Evolutionary conservation across 805 yeast species (phyloP).

Genomic region (Scheffersomyces amazonensis): DNA sequence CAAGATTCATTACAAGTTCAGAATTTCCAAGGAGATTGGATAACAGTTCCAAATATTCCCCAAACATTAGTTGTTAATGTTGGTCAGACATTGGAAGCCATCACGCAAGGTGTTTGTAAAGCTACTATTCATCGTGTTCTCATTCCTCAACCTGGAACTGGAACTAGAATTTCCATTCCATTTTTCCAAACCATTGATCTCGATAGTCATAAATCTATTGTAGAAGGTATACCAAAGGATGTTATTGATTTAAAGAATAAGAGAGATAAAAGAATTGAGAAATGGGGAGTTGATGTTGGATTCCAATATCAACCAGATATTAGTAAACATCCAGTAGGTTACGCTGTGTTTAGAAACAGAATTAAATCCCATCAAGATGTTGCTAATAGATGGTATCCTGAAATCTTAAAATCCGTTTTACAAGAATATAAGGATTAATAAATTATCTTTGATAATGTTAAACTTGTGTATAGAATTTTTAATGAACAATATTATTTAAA

Average conservation of each 20-base stretch:
- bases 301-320: conserved; percentile 39
- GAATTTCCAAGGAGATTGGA: conserved; percentile 55
- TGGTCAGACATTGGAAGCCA: conserved; percentile 61
- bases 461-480: no score
- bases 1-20: conserved; percentile 53
- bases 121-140: conserved; percentile 58
- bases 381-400: conserved; percentile 42
- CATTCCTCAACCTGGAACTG: conserved; percentile 37
- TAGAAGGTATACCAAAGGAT: conserved; percentile 25
- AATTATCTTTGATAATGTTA: no score
- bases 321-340: conserved; percentile 42
- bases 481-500: no score
- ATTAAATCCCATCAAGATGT: conserved; percentile 44
- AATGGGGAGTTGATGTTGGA: conserved; percentile 38
- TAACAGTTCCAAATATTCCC: conserved; percentile 48
- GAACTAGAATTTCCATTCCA: conserved; percentile 45
- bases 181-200: conserved; percentile 48
- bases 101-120: conserved; percentile 55
- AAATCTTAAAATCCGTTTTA: conserved; percentile 30
- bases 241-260: conserved; percentile 25
- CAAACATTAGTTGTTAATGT: conserved; percentile 53
- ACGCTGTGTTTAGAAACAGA: conserved; percentile 45
- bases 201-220: conserved; percentile 25
- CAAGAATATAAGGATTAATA: conserved; percentile 13
- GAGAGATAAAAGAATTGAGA: conserved; percentile 32